Base-by-base conservation (phyloP, 768 basidiomycete species). In the Boletus coccyginus region DNA sequence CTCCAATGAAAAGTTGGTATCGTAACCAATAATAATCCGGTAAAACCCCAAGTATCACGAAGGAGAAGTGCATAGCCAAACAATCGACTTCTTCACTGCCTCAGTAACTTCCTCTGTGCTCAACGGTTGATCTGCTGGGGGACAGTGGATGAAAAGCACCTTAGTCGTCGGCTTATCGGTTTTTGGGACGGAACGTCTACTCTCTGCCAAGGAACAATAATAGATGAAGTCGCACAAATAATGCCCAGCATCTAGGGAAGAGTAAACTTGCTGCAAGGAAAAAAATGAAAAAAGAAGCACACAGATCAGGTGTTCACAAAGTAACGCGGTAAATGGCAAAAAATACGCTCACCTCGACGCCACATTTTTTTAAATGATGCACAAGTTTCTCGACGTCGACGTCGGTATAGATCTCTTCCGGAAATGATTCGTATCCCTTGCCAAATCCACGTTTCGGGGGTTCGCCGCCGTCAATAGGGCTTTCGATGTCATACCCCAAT, bases 151-250 rank as follows among this genome's bases (percentile, higher is more conserved):
- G 69, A 87, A 87, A 8, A 90, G 70, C 46, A 90, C 86, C 50
- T 73, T 76, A 17, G 69, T 66, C 8, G 57, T 62, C 14, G 70
- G 69, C 29, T 68, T 72, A 47, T 71, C 70, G 36, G 46, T 68
- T 46, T 73, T 71, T 35, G 63, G 55, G n/a, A 57, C 61, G 9
- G 57, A 59, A 4, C 85, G 81, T 64, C 79, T 81, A 29, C 82
- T 78, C 66, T 89, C 88, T 6, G 87, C 86, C 29, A 90, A 77
- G 11, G 87, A 88, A 65, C 86, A 86, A 63, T 87, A 91, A 67
- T 86, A 88, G 56, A 86, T 80, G 68, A 86, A 90, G 72, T 90
- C 88, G 66, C 85, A 88, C 12, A 90, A 71, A 68, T 84, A 91
- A 66, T 87, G 86, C 0, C 88, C 88, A 16, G 87, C 85, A 65